Conservation (phyloP, 2,329 filamentous ascomycete species). For the Aspergillus terreus region DNA sequence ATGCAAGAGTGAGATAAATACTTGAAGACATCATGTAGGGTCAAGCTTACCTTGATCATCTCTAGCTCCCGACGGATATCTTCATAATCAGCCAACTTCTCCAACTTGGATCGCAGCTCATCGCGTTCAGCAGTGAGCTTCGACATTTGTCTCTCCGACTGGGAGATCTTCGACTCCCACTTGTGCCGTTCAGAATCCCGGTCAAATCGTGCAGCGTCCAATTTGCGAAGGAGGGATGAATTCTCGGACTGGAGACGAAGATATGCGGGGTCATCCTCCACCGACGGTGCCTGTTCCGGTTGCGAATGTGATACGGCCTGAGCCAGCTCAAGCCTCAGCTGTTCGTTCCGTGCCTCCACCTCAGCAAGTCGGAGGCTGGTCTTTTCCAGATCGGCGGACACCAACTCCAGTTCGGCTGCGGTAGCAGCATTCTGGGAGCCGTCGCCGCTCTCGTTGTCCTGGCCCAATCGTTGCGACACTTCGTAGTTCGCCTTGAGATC, state of each 20-base stretch:
- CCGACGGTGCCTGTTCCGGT: slow-evolving; percentile 53
- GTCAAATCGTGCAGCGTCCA: slow-evolving; percentile 79
- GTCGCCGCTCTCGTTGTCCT: slow-evolving; percentile 63
- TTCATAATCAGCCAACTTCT: slow-evolving; percentile 91
- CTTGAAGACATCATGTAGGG: not conserved
- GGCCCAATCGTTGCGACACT: slow-evolving; percentile 83
- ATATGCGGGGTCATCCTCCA: slow-evolving; percentile 87
- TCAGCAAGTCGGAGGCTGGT: slow-evolving; percentile 84
- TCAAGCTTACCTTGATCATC: slow-evolving; percentile 67
- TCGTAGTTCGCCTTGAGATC: slow-evolving; percentile 98
- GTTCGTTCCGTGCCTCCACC: slow-evolving; percentile 90
- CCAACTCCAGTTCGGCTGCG: slow-evolving; percentile 88
- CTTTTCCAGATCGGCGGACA: slow-evolving; percentile 84
- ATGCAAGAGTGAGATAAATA: slow-evolving; percentile 7
- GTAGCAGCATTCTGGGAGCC: slow-evolving; percentile 65
- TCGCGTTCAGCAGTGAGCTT: slow-evolving; percentile 79
- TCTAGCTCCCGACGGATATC: slow-evolving; percentile 95
- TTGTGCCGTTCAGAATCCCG: slow-evolving; percentile 75
- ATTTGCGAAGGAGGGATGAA: slow-evolving; percentile 80
- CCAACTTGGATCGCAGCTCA: slow-evolving; percentile 71
- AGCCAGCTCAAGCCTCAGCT: slow-evolving; percentile 83
- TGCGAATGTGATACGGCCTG: slow-evolving; percentile 75
- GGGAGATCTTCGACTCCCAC: slow-evolving; percentile 69
- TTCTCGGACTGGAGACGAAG: slow-evolving; percentile 90
- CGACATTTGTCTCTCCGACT: slow-evolving; percentile 73